Evolutionary conservation across 768 basidiomycete species (phyloP).

Genomic region (Sporobolomyces pararoseus): DNA sequence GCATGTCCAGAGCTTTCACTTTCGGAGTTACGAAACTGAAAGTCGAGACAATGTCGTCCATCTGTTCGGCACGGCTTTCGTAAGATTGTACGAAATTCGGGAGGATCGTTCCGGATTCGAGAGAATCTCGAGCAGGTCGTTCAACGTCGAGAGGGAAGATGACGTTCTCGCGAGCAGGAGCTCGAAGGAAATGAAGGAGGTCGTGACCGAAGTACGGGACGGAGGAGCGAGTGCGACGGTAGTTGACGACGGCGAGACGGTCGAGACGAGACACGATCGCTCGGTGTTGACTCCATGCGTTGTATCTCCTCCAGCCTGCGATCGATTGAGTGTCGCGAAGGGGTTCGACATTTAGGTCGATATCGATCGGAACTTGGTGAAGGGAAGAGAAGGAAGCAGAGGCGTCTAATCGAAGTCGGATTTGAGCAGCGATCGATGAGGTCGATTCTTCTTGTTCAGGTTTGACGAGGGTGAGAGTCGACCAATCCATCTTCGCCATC

Average conservation of each 20-base stretch:
- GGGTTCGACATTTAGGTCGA: conserved; percentile 52
- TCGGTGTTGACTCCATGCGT: conserved; percentile 55
- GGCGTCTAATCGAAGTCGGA: conserved; percentile 34
- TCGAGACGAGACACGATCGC: conserved; percentile 62
- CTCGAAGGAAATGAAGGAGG: conserved; percentile 34
- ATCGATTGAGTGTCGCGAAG: conserved; percentile 72
- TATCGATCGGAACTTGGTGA: conserved; percentile 18
- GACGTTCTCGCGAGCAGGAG: conserved; percentile 43
- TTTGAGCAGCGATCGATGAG: conserved; percentile 19
- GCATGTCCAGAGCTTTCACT: conserved; percentile 70
- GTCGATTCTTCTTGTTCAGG: conserved; percentile 33
- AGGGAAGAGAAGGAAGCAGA: conserved; percentile 20
- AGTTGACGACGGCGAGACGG: conserved; percentile 70
- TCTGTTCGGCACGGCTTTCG: conserved; percentile 57
- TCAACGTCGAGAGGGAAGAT: conserved; percentile 56
- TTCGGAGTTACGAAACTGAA: conserved; percentile 79
- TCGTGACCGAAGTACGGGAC: conserved; percentile 38
- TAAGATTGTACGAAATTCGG: conserved; percentile 64
- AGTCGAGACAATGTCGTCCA: conserved; percentile 58
- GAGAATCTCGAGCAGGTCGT: conserved; percentile 42
- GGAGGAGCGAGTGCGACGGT: conserved; percentile 58
- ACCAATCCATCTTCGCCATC: conserved; percentile 40
- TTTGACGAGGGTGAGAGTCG: conserved; percentile 39
- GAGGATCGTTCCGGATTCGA: conserved; percentile 46
- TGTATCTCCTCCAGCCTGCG: conserved; percentile 63